Percentiles rank a stretch among this genome's conserved stretches.
These are phyloP conservation scores for Circinella umbellata DNA, from an alignment of 371 early-diverging fungal genomes.

Conservation along the genomic window DNA sequence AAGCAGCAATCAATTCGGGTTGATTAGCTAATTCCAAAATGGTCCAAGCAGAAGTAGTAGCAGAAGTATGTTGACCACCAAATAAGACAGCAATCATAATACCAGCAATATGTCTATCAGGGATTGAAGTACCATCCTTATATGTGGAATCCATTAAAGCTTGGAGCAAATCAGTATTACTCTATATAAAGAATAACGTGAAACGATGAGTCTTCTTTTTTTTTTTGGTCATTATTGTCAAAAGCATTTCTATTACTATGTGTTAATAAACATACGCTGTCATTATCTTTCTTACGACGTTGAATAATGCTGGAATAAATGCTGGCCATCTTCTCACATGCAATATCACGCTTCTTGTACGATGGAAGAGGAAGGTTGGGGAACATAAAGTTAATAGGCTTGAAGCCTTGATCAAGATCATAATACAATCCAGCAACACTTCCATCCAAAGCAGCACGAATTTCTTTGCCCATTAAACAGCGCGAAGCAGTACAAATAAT, in stretches of 20 bases:
- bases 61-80: slow-evolving; percentile 96
- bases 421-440: slow-evolving; percentile 85
- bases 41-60: slow-evolving; percentile 94
- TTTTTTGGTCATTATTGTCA: background rate
- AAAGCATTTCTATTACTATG: no score
- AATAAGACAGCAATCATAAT: slow-evolving; percentile 96
- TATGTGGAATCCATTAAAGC: slow-evolving; percentile 86
- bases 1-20: slow-evolving; percentile 65
- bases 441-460: slow-evolving; percentile 83
- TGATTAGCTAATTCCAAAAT: slow-evolving; percentile 84
- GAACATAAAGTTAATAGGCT: slow-evolving; percentile 90
- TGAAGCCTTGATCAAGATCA: slow-evolving; percentile 94
- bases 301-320: slow-evolving; percentile 84
- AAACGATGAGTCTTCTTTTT: background rate
- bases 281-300: slow-evolving; percentile 68
- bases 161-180: slow-evolving; percentile 78
- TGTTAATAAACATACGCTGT: slow-evolving; percentile 30
- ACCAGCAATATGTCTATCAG: slow-evolving; percentile 87
- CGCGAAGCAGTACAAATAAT: slow-evolving; percentile 95
- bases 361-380: slow-evolving; percentile 52
- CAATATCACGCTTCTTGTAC: slow-evolving; percentile 81
- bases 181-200: slow-evolving; percentile 16
- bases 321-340: slow-evolving; percentile 82
- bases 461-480: slow-evolving; percentile 93
- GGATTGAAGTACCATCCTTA: slow-evolving; percentile 81